A percentile compares a stretch with the other conserved stretches of the same genome.
Evolutionary conservation across 768 basidiomycete genomes (phyloP).

Genomic region (Lactarius indigo): DNA sequence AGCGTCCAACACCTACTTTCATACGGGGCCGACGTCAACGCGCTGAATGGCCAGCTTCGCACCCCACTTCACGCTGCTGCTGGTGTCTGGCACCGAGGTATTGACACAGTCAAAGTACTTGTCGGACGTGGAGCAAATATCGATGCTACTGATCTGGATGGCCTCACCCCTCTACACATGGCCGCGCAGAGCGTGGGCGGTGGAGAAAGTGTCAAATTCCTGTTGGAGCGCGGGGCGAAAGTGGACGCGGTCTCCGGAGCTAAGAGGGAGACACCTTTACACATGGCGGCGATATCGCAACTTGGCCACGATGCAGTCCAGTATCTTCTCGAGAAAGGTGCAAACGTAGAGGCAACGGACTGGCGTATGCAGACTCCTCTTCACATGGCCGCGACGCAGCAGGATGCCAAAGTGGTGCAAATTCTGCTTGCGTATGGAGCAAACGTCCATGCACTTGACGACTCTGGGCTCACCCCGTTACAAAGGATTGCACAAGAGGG

Average conservation of each 20-base stretch:
- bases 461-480: background rate
- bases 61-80: slow-evolving; percentile 4
- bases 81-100: slow-evolving; percentile 5
- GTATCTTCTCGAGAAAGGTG: slow-evolving; percentile 2
- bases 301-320: background rate
- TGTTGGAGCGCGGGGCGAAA: background rate
- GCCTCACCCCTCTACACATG: slow-evolving; percentile 3
- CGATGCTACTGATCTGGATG: background rate
- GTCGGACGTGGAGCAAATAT: slow-evolving; percentile 2
- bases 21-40: background rate
- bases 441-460: background rate
- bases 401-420: background rate
- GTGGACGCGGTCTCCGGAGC: background rate
- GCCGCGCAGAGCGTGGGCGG: slow-evolving; percentile 3
- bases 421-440: slow-evolving; percentile 4
- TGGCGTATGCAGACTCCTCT: background rate
- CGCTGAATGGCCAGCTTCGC: background rate
- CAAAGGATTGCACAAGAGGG: background rate
- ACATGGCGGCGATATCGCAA: background rate
- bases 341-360: slow-evolving; percentile 1
- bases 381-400: background rate
- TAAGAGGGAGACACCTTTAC: slow-evolving; percentile 2
- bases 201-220: background rate
- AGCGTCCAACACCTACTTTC: slow-evolving; percentile 4
- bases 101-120: slow-evolving; percentile 2